These are phyloP conservation scores for Pelargonium cotyledonis DNA, from an alignment of 441 rosid species.

Conservation along the genomic window DNA sequence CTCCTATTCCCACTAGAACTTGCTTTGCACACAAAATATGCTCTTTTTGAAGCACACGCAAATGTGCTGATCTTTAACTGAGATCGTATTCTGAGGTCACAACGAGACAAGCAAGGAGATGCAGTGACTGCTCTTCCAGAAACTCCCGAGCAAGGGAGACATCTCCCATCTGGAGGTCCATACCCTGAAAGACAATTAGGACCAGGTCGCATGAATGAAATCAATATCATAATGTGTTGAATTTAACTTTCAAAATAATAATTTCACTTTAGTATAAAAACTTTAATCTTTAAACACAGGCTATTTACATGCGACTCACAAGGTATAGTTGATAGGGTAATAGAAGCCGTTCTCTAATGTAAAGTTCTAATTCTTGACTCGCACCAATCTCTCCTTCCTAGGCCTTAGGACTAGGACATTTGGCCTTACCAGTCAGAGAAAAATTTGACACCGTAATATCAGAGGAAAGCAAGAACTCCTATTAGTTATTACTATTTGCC, in stretches of 20 bases:
- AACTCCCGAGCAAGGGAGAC: slow-evolving; percentile 37
- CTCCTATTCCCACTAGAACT: slow-evolving; percentile 52
- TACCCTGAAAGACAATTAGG: slow-evolving; percentile 33
- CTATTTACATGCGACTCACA: background rate
- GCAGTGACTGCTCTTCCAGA: slow-evolving; percentile 37
- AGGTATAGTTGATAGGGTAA: no score
- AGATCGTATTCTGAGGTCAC: slow-evolving; percentile 21
- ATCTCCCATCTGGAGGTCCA: slow-evolving; percentile 39
- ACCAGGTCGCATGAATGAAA: slow-evolving; percentile 4
- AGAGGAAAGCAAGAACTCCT: no score
- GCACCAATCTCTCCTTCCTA: no score
- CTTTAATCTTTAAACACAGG: background rate
- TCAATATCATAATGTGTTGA: background rate
- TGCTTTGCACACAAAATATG: slow-evolving; percentile 49
- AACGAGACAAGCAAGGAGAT: slow-evolving; percentile 30
- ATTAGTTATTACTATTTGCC: no score
- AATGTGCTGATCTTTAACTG: slow-evolving; percentile 31
- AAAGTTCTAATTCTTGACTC: no score
- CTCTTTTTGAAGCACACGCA: slow-evolving; percentile 28
- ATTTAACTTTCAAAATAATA: background rate
- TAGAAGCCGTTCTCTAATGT: no score
- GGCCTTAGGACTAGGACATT: no score
- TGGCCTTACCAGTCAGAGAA: no score
- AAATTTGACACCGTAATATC: no score
- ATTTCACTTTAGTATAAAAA: background rate